These are phyloP conservation scores for Zygoascus tannicola DNA, from an alignment of 805 yeast genomes.

Conservation along the genomic window DNA sequence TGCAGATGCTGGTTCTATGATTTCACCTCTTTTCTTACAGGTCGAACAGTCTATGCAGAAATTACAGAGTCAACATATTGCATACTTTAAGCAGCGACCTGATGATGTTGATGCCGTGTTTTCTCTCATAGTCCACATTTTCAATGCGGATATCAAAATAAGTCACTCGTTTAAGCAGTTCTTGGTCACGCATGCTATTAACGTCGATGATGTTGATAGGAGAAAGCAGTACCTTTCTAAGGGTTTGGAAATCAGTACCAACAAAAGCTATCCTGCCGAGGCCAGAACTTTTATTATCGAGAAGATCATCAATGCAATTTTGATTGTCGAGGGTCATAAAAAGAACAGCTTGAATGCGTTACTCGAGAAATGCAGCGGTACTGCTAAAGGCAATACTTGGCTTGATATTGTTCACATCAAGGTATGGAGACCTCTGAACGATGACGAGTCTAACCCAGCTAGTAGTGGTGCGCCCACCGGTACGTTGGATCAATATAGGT, in stretches of 20 bases:
- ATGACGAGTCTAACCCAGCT: constrained; percentile 35
- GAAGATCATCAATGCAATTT: constrained; percentile 53
- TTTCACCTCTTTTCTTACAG: constrained; percentile 58
- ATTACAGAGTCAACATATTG: constrained; percentile 43
- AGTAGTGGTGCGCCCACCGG: constrained; percentile 51
- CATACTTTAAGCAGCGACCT: constrained; percentile 26
- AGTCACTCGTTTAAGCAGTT: constrained; percentile 45
- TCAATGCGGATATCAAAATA: constrained; percentile 35
- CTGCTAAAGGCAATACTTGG: constrained; percentile 40
- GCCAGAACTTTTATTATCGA: constrained; percentile 56
- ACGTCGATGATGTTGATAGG: constrained; percentile 36
- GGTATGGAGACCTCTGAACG: constrained; percentile 56
- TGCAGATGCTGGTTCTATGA: constrained; percentile 36
- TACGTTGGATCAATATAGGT: constrained; percentile 60
- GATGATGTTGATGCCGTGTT: constrained; percentile 32
- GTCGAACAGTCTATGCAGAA: constrained; percentile 59
- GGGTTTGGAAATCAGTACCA: constrained; percentile 42
- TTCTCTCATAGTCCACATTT: constrained; percentile 36
- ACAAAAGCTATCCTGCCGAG: constrained; percentile 35
- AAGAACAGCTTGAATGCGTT: constrained; percentile 41
- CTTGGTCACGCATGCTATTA: constrained; percentile 48
- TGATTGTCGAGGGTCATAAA: constrained; percentile 50
- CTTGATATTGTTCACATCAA: constrained; percentile 48
- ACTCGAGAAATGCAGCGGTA: constrained; percentile 29
- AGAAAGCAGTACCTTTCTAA: constrained; percentile 45